Conservation (phyloP, 371 early-diverging fungal genomes). For the Mortierella sp. region DNA sequence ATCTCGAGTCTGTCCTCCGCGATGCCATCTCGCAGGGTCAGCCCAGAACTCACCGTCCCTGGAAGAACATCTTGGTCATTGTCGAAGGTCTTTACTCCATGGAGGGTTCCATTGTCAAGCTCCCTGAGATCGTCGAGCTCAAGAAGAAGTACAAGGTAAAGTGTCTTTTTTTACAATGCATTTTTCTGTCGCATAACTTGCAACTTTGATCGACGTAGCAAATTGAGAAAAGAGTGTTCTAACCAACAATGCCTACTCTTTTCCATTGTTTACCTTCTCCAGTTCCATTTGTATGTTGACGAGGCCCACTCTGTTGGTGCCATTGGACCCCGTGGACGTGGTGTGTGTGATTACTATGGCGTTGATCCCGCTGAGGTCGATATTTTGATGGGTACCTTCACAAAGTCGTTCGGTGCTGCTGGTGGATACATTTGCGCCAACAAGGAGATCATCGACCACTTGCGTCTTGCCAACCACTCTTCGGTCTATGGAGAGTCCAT, state of each 20-base stretch:
- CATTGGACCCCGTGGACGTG: conserved; percentile 94
- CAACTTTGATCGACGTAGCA: background rate
- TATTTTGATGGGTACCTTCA: conserved; percentile 99
- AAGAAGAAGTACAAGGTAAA: conserved; percentile 95
- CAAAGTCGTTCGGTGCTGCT: conserved; percentile 99
- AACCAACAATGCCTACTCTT: background rate
- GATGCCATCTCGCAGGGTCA: conserved; percentile 98
- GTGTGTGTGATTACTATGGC: conserved; percentile 97
- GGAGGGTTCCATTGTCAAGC: conserved; percentile 97
- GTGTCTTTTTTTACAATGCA: background rate
- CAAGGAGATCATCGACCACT: conserved; percentile 86
- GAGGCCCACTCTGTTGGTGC: conserved; percentile 99
- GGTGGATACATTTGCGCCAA: conserved; percentile 98
- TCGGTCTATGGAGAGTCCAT: conserved; percentile 96
- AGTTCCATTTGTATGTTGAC: conserved; percentile 99
- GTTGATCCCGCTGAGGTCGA: conserved; percentile 95
- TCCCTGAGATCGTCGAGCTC: conserved; percentile 93
- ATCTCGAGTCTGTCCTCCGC: conserved; percentile 90
- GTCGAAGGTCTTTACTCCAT: conserved; percentile 99
- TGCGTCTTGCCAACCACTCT: conserved; percentile 88
- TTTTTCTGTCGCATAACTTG: background rate
- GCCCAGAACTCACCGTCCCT: conserved; percentile 98
- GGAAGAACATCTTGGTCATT: conserved; percentile 99
- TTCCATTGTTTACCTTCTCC: background rate
- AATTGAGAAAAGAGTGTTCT: background rate